phyloP scores from a whole-genome alignment of 371 early-diverging fungal species.

The Mucor piriformis region DNA sequence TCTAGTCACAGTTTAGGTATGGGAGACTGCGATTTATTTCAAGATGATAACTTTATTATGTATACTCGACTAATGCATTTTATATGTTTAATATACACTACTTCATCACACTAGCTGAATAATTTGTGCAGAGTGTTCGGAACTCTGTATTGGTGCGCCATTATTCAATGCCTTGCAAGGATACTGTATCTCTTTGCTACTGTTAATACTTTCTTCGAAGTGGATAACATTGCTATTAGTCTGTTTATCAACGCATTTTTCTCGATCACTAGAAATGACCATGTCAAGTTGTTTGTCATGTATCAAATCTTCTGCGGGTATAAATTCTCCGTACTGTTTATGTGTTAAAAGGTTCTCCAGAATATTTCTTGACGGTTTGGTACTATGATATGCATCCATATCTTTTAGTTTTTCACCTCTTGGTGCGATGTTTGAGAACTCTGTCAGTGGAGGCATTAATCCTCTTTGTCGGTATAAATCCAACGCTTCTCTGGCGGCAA shows the following conservation, averaged over 20 bases:
- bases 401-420: background rate
- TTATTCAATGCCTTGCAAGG: background rate
- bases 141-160: background rate
- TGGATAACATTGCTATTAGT: background rate
- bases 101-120: no score
- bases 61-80: no score
- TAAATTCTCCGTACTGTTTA: constrained; percentile 16
- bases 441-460: background rate
- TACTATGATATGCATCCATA: background rate
- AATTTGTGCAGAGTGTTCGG: background rate
- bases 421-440: constrained; percentile 17
- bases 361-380: constrained; percentile 1
- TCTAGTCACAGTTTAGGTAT: no score
- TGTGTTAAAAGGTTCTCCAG: constrained; percentile 6
- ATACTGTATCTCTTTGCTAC: background rate
- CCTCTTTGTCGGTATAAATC: constrained; percentile 3
- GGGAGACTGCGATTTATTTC: no score
- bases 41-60: no score
- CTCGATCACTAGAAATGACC: no score
- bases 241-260: background rate
- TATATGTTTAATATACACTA: no score
- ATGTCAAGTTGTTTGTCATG: background rate
- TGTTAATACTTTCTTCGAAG: background rate
- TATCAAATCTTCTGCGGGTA: background rate
- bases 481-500: constrained; percentile 13